A percentile compares a stretch with the other conserved stretches of the same genome.
Evolutionary conservation across 768 basidiomycete genomes (phyloP).

Genomic region (Fomitopsis pulvina): DNA sequence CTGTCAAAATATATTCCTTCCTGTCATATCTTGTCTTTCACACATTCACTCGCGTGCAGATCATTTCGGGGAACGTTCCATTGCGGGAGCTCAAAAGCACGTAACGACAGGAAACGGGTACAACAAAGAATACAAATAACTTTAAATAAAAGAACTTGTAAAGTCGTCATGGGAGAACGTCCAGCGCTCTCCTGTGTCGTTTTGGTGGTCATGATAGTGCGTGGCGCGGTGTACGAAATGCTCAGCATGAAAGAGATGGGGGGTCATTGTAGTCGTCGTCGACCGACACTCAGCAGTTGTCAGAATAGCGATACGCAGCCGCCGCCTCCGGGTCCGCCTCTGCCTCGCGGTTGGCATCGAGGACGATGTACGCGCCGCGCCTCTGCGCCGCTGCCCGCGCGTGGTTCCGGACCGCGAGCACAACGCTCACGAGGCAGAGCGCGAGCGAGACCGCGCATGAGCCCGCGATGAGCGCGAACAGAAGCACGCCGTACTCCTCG

Average conservation of each 20-base stretch:
- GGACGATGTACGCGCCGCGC: constrained; percentile 7
- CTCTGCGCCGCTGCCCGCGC: constrained; percentile 2
- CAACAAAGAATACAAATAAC: not conserved
- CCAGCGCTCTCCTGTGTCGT: constrained; percentile 1
- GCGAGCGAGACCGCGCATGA: constrained; percentile 1
- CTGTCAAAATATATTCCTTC: too few species aligned
- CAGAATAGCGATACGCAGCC: not conserved
- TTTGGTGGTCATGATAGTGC: not conserved
- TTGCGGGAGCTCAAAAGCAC: not conserved
- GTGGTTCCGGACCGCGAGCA: constrained; percentile 7
- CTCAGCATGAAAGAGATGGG: too few species aligned
- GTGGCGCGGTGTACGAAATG: too few species aligned
- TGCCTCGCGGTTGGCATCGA: constrained; percentile 5
- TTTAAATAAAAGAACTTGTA: not conserved
- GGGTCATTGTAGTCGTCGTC: too few species aligned
- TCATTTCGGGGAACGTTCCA: not conserved
- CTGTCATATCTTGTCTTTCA: too few species aligned
- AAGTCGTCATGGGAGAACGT: constrained; percentile 4
- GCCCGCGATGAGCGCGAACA: constrained; percentile 14
- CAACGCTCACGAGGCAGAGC: constrained; percentile 5
- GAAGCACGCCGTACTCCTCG: constrained; percentile 11
- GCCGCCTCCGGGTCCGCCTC: constrained; percentile 3
- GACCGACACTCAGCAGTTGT: constrained; percentile 4
- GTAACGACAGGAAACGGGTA: not conserved
- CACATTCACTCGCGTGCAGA: too few species aligned